Conservation (phyloP, 345 rosid genomes). For the Sisymbrium irio region DNA sequence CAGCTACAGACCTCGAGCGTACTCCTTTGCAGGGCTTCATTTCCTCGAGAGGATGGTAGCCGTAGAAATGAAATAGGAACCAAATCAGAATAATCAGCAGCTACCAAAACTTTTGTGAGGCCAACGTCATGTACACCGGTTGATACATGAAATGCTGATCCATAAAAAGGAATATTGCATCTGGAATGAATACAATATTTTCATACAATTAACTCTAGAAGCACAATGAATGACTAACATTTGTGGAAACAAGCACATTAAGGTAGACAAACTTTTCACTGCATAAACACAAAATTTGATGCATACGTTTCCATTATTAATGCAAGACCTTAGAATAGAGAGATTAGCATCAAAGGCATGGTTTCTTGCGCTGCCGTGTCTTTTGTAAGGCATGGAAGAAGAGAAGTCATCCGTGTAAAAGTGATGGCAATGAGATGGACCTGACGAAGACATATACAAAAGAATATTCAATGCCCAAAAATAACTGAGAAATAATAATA, state of each 20-base stretch:
- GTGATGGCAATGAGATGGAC: constrained; percentile 57
- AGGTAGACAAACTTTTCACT: not conserved
- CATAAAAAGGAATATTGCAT: constrained; percentile 49
- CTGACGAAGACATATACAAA: constrained; percentile 38
- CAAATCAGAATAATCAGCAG: constrained; percentile 96
- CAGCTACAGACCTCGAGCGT: too few relatives aligned
- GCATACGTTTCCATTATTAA: not conserved
- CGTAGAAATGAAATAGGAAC: constrained; percentile 80
- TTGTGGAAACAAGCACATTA: too few relatives aligned
- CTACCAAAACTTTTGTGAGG: constrained; percentile 78
- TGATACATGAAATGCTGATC: constrained; percentile 57
- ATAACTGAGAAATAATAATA: not conserved
- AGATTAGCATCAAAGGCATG: constrained; percentile 49
- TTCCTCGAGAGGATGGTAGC: constrained; percentile 95
- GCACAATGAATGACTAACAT: not conserved
- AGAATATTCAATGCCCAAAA: constrained; percentile 10
- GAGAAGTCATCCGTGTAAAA: constrained; percentile 54
- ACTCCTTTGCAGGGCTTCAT: constrained; percentile 52
- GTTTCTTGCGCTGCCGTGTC: constrained; percentile 41
- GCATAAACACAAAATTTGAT: not conserved
- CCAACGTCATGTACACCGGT: constrained; percentile 52
- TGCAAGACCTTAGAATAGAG: constrained; percentile 49
- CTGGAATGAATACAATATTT: constrained; percentile 36
- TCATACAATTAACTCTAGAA: not conserved
- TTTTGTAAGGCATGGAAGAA: constrained; percentile 59